Evolutionary conservation across 129 eudicot genomes (phyloP), one percentile per base, ranked within the genome.

Genomic region (Chrysanthemum makinoi): DNA sequence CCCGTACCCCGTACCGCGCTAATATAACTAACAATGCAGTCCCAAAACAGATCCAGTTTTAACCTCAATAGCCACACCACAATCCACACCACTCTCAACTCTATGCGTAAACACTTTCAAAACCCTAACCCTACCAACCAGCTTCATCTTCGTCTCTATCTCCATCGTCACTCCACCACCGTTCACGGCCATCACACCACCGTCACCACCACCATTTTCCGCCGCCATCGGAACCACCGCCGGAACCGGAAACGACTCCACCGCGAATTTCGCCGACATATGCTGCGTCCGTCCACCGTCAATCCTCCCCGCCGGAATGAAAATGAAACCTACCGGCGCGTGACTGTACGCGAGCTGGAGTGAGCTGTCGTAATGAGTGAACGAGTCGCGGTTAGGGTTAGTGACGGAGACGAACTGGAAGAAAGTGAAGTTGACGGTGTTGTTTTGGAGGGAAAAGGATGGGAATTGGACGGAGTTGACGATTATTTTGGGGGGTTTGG

Each of bases 351-450:
- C 87, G 15, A 92, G 89, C 80, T 89, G 95, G 11, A 92, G 85
- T 10, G 98, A 92, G 83, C 98, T 92, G 87, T 89, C 98, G 85
- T 86, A 89, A 80, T 92, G 98, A 2, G 98, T 86, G 84, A 92
- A 92, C 46, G 86, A 82, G 83, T 92, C 96, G 17, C 98, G 89
- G 81, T 92, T 92, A 22, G 98, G 96, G 83, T 92, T 92, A 2
- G 88, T 80, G 66, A 92, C 95, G 72, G 98, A 83, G 86, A 87
- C 96, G 84, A 74, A 86, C 69, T 92, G 98, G 87, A 89, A 87
- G 87, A 89, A 89, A 68, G 92, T 88, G 89, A 92, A 92, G 83
- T 85, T 83, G 65, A 89, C 91, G 48, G 96, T 89, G 89, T 82
- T 81, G 81, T 92, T 92, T 39, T 85, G 20, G 91, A 85, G 52